phyloP scores from a whole-genome alignment of 768 basidiomycete genomes.

The Suillus bovinus region DNA sequence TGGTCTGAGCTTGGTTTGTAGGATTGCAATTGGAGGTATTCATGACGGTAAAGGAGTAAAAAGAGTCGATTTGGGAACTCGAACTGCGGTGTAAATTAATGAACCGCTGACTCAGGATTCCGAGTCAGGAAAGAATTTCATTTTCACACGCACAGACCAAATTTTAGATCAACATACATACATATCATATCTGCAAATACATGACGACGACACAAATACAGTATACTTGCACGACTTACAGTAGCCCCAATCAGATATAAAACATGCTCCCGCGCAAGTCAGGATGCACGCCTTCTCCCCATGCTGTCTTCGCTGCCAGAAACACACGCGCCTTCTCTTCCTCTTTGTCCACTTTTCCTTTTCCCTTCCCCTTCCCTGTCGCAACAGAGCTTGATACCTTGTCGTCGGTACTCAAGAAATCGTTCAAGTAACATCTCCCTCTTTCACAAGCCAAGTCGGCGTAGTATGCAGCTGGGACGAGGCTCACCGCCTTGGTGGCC shows the following conservation, averaged over 20 bases:
- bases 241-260: slow-evolving; percentile 46
- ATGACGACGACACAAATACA: neutral
- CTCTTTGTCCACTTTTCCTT: slow-evolving; percentile 32
- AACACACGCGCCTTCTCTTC: slow-evolving; percentile 39
- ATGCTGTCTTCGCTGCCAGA: slow-evolving; percentile 48
- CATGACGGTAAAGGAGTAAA: neutral
- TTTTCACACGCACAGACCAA: neutral
- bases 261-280: slow-evolving; percentile 65
- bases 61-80: too few relatives aligned
- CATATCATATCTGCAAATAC: neutral
- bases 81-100: too few relatives aligned
- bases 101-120: too few relatives aligned
- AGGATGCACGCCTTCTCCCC: slow-evolving; percentile 51
- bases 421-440: slow-evolving; percentile 74
- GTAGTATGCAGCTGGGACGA: slow-evolving; percentile 80
- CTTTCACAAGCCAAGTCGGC: slow-evolving; percentile 84
- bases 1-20: neutral
- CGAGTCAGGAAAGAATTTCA: neutral
- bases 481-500: slow-evolving; percentile 81
- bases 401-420: slow-evolving; percentile 59
- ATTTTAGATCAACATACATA: neutral
- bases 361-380: slow-evolving; percentile 35
- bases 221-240: neutral
- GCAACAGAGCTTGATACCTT: slow-evolving; percentile 40
- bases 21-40: neutral